Evolutionary conservation across 2,329 filamentous ascomycete species (phyloP), one percentile per base, ranked within the genome.

Genomic region (Colletotrichum simmondsii): DNA sequence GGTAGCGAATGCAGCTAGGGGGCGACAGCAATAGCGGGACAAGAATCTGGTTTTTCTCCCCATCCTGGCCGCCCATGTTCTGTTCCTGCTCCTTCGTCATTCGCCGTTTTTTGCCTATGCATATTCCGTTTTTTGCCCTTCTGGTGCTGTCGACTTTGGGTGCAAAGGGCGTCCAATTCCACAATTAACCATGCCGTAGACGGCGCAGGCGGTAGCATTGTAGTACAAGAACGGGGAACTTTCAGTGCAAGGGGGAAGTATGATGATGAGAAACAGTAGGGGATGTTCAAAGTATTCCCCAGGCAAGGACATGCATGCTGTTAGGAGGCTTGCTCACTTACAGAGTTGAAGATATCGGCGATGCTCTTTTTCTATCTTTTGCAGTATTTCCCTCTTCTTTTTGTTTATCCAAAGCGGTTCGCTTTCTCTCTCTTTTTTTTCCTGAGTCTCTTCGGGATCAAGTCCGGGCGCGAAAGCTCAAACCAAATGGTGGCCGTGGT

Each of bases 311-410:
- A 42, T 62, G 12, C 14, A 42, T 58, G 12, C 19, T 26, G 24
- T 24, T 24, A 58, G 24, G n/a, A 53, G 10, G 26, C 14, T 30
- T 63, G 58, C 70, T 72, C 69, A 72, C 71, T 67, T 67, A 32
- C 14, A 59, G 22, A 52, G 35, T 28, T 42, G 28, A 63, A n/a
- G 53, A 12, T 64, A n/a, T 53, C 28, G 22, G 37, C 28, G 60
- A 63, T 63, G 28, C 28, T 62, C 30, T 56, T 35, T 46, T 56
- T 42, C 11, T n/a, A 26, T 22, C 58, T n/a, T 24, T 56, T n/a
- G 28, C 32, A 19, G 14, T 42, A 14, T 42, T 42, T 16, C 16
- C 37, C 37, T 42, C 14, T 42, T 42, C 37, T 19, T 7, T 42
- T 42, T 19, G 37, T 19, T 7, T 42, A 42, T 42, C 14, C 37